Base-by-base conservation (phyloP, 768 basidiomycete species). In the Leucocoprinus birnbaumii region DNA sequence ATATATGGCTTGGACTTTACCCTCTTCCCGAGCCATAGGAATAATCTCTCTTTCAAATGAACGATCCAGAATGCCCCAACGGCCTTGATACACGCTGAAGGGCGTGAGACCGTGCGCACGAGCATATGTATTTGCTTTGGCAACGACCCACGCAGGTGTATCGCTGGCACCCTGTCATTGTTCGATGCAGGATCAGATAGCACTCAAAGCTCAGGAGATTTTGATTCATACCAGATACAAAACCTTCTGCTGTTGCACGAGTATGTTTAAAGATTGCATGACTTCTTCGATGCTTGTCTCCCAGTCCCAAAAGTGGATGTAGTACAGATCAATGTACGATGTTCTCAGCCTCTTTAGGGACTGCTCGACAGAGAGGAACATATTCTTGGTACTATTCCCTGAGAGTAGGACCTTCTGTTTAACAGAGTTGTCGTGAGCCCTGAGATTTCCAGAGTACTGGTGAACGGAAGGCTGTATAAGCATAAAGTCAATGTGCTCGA, bases 41-140 rank as follows among this genome's bases (percentile, higher is more conserved):
- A 83, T 75, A 51, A 83, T 78, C 1, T 83, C 82, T 7, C 80
- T 70, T 63, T 84, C 81, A 44, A 82, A 70, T 24, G 76, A 75
- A 37, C 82, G 72, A 3, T 71, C 59, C 55, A 78, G 63, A 14
- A 76, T 63, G 59, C 69, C 74, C 76, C 75, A 79, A 8, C 49
- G 55, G 3, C 77, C 81, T 66, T 79, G 81, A 62, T 83, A 84
- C 25, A 84, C 69, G 22, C 71, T 68, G 61, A 84, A 85, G 2
- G 77, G 82, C 0, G 77, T 75, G 49, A 78, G 64, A 0, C 71
- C 79, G 42, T 82, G 74, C 31, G 71, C 67, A 0, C 75, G 67
- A 11, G 81, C 79, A 50, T 80, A 83, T 50, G 75, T 71, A 61
- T 84, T 82, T 3, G 76, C 77, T 48, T 70, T 67, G 5, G 74